Conservation (phyloP, 257 asterid species). For the Paraleonurus japonicus region DNA sequence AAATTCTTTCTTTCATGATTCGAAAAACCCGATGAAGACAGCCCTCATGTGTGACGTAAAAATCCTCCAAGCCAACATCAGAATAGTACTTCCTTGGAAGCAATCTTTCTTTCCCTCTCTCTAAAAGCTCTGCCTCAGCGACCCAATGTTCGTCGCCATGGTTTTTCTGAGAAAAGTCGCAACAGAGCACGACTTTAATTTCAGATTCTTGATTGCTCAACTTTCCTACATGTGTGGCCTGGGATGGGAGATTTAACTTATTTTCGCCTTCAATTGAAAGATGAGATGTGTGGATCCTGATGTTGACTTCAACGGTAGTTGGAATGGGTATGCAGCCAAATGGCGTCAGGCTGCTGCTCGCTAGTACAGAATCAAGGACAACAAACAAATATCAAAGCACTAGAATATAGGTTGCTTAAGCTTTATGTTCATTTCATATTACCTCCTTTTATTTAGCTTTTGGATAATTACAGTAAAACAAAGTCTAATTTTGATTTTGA, state of each 20-base stretch:
- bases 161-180: not conserved
- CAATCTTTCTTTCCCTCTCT: conserved; percentile 51
- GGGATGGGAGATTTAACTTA: too few species aligned
- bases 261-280: not conserved
- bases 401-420: not conserved
- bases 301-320: conserved; percentile 23
- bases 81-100: conserved; percentile 47
- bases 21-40: conserved; percentile 39
- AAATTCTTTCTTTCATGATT: conserved; percentile 25
- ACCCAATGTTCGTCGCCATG: conserved; percentile 52
- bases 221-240: too few species aligned
- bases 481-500: too few species aligned
- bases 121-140: conserved; percentile 63
- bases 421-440: not conserved
- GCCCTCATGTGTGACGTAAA: conserved; percentile 29
- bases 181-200: not conserved
- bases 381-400: not conserved
- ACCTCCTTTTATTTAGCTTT: too few species aligned
- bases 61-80: conserved; percentile 42
- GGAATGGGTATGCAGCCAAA: not conserved
- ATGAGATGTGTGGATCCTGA: conserved; percentile 13
- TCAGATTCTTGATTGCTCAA: not conserved
- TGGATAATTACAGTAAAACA: too few species aligned
- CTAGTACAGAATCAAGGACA: not conserved
- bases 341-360: not conserved